Percentiles rank a stretch among this genome's conserved stretches.
phyloP scores from a whole-genome alignment of 768 basidiomycete species.

The Omphalotus guepiniiformis region DNA sequence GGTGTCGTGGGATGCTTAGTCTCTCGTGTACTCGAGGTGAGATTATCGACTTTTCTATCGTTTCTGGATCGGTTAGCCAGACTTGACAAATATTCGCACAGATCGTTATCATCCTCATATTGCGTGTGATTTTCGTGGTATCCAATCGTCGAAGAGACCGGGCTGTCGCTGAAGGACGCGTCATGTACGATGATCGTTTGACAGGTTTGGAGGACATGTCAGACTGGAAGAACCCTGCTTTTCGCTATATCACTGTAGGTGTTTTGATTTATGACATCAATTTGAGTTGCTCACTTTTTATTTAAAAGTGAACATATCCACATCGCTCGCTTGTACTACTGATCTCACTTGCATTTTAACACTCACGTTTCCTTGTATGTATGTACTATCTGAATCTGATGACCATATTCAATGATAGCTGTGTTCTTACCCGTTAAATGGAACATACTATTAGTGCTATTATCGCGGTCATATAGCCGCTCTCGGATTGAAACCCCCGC shows the following conservation, averaged over 20 bases:
- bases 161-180: slow-evolving; percentile 17
- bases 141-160: slow-evolving; percentile 17
- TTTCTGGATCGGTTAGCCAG: not conserved
- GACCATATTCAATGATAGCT: too few species aligned
- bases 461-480: too few species aligned
- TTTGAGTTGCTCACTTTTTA: too few species aligned
- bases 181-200: slow-evolving; percentile 15
- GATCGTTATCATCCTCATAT: slow-evolving; percentile 21
- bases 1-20: slow-evolving; percentile 22
- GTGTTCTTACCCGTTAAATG: too few species aligned
- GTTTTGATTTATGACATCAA: not conserved
- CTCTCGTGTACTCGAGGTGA: slow-evolving; percentile 17
- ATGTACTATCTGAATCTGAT: too few species aligned
- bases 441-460: too few species aligned
- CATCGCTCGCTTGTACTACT: too few species aligned
- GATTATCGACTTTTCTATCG: not conserved
- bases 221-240: slow-evolving; percentile 23
- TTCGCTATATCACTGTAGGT: slow-evolving; percentile 16
- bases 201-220: slow-evolving; percentile 17
- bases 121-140: slow-evolving; percentile 17
- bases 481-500: too few species aligned
- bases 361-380: too few species aligned
- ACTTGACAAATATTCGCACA: not conserved
- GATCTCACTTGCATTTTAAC: too few species aligned
- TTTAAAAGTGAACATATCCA: too few species aligned